Percentiles rank a stretch among this genome's conserved stretches.
Evolutionary conservation across 208 protist species (phyloP).

Genomic region (Hexamita inflata): DNA sequence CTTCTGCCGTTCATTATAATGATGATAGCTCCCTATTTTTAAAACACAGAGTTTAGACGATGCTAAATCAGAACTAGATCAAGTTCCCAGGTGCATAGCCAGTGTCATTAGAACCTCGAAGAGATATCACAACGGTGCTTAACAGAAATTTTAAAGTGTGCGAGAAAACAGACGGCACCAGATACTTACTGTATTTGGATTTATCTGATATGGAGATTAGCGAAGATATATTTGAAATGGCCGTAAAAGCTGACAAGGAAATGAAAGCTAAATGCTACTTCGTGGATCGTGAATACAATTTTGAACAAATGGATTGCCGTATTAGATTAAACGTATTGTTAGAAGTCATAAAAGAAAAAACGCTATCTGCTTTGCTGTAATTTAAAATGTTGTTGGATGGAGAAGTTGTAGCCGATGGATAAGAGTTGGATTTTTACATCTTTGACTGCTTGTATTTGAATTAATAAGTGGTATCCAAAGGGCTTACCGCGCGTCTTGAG

Average conservation of each 20-base stretch:
- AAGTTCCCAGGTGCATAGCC: background rate
- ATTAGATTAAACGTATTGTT: background rate
- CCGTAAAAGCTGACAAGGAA: background rate
- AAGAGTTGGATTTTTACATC: background rate
- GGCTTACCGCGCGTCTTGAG: background rate
- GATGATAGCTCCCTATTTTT: no score
- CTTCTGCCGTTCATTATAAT: no score
- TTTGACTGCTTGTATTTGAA: background rate
- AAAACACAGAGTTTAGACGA: no score
- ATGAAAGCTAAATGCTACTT: background rate
- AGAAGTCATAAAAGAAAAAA: background rate
- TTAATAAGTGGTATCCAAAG: background rate
- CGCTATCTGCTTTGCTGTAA: background rate
- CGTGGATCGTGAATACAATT: background rate
- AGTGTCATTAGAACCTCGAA: background rate
- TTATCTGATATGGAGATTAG: background rate
- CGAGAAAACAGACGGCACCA: background rate
- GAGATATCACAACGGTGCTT: background rate
- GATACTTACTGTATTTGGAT: background rate
- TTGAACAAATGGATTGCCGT: background rate
- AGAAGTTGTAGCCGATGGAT: background rate
- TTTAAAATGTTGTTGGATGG: background rate
- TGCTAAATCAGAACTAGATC: no score
- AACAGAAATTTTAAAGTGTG: background rate
- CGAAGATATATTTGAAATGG: background rate